Percentiles rank a stretch among this genome's conserved stretches.
These are phyloP conservation scores for Pezicula neosporulosa DNA, from an alignment of 2,329 filamentous ascomycete species.

Conservation along the genomic window DNA sequence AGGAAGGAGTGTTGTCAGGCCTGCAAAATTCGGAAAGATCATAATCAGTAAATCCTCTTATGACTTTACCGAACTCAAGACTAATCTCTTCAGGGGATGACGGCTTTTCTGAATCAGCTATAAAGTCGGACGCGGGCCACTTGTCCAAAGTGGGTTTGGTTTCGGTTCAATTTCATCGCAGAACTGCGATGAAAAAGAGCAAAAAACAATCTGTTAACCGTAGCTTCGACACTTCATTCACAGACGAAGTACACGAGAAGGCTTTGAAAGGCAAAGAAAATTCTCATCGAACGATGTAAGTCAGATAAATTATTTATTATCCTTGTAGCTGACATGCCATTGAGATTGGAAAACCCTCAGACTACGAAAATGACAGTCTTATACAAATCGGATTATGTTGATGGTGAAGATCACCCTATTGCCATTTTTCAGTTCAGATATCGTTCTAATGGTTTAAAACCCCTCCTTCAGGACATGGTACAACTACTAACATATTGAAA, in stretches of 20 bases:
- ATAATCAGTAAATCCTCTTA: constrained; percentile 7
- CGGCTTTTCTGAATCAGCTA: not conserved
- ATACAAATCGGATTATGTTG: not conserved
- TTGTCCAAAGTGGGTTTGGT: not conserved
- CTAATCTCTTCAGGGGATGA: constrained; percentile 2
- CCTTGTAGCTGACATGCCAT: not conserved
- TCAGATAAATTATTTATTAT: not conserved
- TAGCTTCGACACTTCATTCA: not conserved
- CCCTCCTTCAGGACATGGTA: not conserved
- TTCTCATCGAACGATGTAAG: constrained; percentile 15
- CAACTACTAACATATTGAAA: not conserved
- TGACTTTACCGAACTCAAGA: not conserved
- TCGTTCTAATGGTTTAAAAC: constrained; percentile 14
- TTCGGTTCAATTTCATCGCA: not conserved
- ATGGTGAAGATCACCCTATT: constrained; percentile 14
- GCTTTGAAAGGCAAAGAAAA: constrained; percentile 14
- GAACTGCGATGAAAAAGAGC: not conserved
- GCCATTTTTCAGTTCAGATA: constrained; percentile 23
- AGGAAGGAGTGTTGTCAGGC: not conserved
- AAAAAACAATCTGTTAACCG: not conserved
- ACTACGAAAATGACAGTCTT: not conserved
- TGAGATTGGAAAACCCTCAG: not conserved
- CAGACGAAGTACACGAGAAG: constrained; percentile 11
- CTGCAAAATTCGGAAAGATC: constrained; percentile 10
- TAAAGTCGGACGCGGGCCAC: not conserved